These are phyloP conservation scores for Pythium oligandrum DNA, from an alignment of 352 stramenopile species.

Conservation along the genomic window DNA sequence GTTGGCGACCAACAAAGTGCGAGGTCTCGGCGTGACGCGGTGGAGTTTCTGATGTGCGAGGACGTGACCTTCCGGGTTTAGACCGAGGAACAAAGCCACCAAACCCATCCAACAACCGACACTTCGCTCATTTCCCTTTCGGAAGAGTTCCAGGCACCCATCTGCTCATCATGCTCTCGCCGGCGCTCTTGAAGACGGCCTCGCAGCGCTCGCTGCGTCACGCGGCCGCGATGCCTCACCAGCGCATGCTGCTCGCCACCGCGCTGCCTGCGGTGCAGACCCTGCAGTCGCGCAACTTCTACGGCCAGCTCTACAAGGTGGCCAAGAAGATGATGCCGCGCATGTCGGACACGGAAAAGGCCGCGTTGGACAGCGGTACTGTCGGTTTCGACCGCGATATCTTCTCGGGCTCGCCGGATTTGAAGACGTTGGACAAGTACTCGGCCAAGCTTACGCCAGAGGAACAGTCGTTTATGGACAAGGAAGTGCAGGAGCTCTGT, in stretches of 20 bases:
- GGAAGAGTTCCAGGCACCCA: too few species aligned
- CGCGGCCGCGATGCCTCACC: conserved; percentile 2
- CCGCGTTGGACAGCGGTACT: conserved; percentile 92
- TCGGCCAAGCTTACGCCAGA: conserved; percentile 89
- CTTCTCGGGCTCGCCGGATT: conserved; percentile 91
- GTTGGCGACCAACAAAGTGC: too few species aligned
- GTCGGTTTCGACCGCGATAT: conserved; percentile 98
- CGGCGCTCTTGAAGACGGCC: conserved; percentile 35
- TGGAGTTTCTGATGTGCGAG: too few species aligned
- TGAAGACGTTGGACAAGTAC: conserved; percentile 94
- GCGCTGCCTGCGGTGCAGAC: conserved; percentile 45
- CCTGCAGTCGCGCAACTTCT: conserved; percentile 73
- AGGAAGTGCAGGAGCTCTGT: conserved; percentile 94
- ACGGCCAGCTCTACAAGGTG: conserved; percentile 90
- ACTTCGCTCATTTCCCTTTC: too few species aligned
- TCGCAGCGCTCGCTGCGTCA: conserved; percentile 29
- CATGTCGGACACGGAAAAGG: conserved; percentile 95
- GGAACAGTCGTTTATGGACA: conserved; percentile 95
- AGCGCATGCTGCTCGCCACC: conserved; percentile 12
- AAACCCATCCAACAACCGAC: too few species aligned
- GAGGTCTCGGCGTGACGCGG: too few species aligned
- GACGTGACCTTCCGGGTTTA: too few species aligned
- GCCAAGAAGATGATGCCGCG: conserved; percentile 94
- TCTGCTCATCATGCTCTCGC: conserved; percentile 24
- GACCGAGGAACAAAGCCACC: too few species aligned